Percentiles rank a stretch among this genome's conserved stretches.
phyloP scores from a whole-genome alignment of 345 rosid species.

The Brassica cretica region DNA sequence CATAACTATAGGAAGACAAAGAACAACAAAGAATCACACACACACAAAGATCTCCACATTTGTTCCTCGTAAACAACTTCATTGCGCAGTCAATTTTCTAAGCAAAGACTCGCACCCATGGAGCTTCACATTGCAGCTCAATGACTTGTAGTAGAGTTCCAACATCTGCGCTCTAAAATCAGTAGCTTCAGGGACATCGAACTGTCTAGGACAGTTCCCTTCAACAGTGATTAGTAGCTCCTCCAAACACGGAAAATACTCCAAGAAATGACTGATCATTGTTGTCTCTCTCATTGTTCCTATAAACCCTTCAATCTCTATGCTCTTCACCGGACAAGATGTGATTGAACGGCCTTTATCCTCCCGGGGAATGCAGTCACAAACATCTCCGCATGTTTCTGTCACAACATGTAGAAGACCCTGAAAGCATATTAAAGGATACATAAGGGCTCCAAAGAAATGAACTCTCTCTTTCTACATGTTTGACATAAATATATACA shows the following conservation, averaged over 20 bases:
- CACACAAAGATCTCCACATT: too few relatives aligned
- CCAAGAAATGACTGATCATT: conserved; percentile 14
- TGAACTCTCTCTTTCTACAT: background rate
- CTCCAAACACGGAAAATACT: conserved; percentile 8
- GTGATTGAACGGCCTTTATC: conserved; percentile 1
- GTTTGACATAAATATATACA: too few relatives aligned
- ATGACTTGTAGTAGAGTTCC: background rate
- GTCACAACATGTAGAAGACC: conserved; percentile 14
- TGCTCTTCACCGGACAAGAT: background rate
- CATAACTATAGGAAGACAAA: background rate
- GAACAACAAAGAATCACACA: too few relatives aligned
- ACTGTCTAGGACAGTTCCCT: background rate
- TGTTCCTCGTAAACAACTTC: background rate
- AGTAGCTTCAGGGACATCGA: background rate
- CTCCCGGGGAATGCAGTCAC: conserved; percentile 9
- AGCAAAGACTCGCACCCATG: background rate
- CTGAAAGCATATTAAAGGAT: conserved; percentile 1
- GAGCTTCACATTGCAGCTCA: background rate
- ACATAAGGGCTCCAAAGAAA: background rate
- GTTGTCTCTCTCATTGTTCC: background rate
- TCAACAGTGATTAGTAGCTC: background rate
- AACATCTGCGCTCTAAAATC: background rate
- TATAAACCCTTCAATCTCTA: conserved; percentile 1
- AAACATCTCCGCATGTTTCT: conserved; percentile 10
- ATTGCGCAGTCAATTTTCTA: background rate